Conservation (phyloP, 805 yeast genomes). For the Suhomyces vadensis region DNA sequence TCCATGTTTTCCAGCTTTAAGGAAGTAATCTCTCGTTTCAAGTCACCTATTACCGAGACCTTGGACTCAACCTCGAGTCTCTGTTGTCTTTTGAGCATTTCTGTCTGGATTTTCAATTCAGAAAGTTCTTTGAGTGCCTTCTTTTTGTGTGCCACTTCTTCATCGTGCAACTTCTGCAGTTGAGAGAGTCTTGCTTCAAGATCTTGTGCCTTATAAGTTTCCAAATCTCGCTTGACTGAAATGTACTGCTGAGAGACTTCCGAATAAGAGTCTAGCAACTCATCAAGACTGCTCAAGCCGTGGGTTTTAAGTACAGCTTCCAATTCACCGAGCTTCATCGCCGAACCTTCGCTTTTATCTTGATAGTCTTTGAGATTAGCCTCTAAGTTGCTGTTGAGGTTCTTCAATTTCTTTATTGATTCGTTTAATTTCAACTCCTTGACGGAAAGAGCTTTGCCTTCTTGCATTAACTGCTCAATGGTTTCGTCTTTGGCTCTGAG, state of each 20-base stretch:
- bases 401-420: constrained; percentile 60
- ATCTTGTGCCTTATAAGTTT: constrained; percentile 17
- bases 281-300: constrained; percentile 30
- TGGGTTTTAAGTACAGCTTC: constrained; percentile 31
- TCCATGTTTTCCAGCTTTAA: constrained; percentile 34
- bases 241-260: constrained; percentile 15
- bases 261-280: constrained; percentile 24
- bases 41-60: constrained; percentile 31
- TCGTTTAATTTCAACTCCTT: constrained; percentile 71
- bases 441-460: constrained; percentile 71
- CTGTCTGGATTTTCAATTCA: constrained; percentile 35
- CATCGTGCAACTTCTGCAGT: constrained; percentile 22
- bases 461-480: constrained; percentile 66
- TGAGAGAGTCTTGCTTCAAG: constrained; percentile 30
- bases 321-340: constrained; percentile 39
- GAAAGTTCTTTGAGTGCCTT: constrained; percentile 23
- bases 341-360: constrained; percentile 31
- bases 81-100: constrained; percentile 29
- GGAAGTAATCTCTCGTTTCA: constrained; percentile 30
- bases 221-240: constrained; percentile 18
- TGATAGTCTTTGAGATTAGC: constrained; percentile 27
- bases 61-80: constrained; percentile 37
- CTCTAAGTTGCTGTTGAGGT: constrained; percentile 31
- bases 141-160: constrained; percentile 24
- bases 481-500: constrained; percentile 50